Conservation (phyloP, 306 rosid species). For the Medicago ruthenica region DNA sequence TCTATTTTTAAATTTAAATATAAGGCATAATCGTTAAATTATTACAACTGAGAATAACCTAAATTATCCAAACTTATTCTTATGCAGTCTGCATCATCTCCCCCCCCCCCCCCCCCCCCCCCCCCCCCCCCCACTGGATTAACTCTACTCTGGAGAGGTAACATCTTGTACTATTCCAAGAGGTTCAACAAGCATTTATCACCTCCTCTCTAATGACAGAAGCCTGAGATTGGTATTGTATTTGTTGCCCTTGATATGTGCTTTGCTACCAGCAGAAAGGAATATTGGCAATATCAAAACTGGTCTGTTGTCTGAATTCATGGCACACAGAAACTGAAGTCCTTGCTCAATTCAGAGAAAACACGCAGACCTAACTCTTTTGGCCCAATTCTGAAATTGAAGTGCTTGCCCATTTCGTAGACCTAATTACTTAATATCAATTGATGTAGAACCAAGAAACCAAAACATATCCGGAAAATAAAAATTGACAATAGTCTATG, state of each 20-base stretch:
- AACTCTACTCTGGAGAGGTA: background rate
- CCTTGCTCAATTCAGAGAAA: slow-evolving; percentile 7
- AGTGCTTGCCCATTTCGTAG: slow-evolving; percentile 3
- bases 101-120: slow-evolving; percentile 16
- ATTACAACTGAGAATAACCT: background rate
- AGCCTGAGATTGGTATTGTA: background rate
- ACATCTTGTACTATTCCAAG: background rate
- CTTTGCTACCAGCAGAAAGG: background rate
- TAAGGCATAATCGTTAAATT: slow-evolving; percentile 4
- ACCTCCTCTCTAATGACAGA: background rate
- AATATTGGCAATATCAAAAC: background rate
- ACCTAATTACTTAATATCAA: slow-evolving; percentile 18
- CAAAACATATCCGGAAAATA: slow-evolving; percentile 1
- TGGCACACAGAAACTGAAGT: slow-evolving; percentile 5
- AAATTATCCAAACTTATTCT: slow-evolving; percentile 2
- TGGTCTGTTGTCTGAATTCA: slow-evolving; percentile 3
- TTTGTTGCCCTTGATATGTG: background rate
- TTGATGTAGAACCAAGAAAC: slow-evolving; percentile 19
- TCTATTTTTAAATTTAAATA: background rate
- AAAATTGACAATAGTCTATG: slow-evolving; percentile 7
- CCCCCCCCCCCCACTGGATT: background rate
- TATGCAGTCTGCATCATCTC: background rate
- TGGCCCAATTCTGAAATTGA: background rate
- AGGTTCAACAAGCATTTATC: background rate
- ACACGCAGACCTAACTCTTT: slow-evolving; percentile 14